Percentiles rank a stretch among this genome's conserved stretches.
Evolutionary conservation across 441 rosid species (phyloP).

Genomic region (Gossypium schwendimanii): DNA sequence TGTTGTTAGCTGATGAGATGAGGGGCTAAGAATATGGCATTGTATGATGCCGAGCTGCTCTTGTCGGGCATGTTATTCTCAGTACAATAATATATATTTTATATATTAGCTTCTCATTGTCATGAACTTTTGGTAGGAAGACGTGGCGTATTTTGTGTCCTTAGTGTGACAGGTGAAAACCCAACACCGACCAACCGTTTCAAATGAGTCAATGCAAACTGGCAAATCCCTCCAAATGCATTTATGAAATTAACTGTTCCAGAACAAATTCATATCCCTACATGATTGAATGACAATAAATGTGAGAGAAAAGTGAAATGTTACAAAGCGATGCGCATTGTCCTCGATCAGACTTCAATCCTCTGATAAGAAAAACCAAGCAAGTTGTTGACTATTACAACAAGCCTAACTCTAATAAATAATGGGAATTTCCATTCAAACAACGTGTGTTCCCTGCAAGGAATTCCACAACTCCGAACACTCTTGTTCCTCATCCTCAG

Average conservation of each 20-base stretch:
- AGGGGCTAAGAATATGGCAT: too few relatives aligned
- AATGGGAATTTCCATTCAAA: conserved; percentile 9
- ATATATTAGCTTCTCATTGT: too few relatives aligned
- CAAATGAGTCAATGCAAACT: too few relatives aligned
- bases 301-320: not conserved
- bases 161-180: too few relatives aligned
- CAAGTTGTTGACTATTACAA: not conserved
- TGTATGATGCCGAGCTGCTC: too few relatives aligned
- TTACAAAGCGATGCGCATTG: not conserved
- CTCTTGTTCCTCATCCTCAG: conserved; percentile 30
- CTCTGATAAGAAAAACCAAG: not conserved
- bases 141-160: too few relatives aligned
- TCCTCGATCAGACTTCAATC: not conserved
- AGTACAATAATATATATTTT: too few relatives aligned
- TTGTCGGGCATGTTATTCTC: too few relatives aligned
- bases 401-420: not conserved
- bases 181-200: too few relatives aligned
- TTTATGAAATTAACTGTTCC: not conserved
- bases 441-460: conserved; percentile 19
- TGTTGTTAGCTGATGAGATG: too few relatives aligned
- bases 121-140: too few relatives aligned
- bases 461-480: conserved; percentile 33
- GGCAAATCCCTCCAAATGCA: not conserved
- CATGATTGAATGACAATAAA: not conserved
- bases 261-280: not conserved